phyloP scores from a whole-genome alignment of 1,139 yeast species.

The Hyphopichia buzzinii region DNA sequence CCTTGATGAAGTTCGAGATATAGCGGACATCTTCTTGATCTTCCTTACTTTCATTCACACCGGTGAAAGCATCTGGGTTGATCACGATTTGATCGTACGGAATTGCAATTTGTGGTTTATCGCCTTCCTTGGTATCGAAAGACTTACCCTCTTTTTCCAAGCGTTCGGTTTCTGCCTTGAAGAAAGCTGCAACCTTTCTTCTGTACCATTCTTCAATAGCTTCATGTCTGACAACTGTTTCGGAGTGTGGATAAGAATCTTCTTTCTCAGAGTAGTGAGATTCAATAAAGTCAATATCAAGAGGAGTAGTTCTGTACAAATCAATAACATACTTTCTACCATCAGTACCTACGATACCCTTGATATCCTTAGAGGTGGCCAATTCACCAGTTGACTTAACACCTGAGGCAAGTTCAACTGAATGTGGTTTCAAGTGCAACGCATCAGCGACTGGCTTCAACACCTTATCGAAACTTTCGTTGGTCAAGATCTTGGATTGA shows the following conservation, averaged over 20 bases:
- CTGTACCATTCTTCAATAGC: conserved; percentile 92
- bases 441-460: conserved; percentile 66
- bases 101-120: conserved; percentile 51
- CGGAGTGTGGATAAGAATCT: conserved; percentile 76
- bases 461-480: conserved; percentile 50
- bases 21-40: conserved; percentile 65
- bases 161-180: conserved; percentile 49
- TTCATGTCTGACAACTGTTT: conserved; percentile 78
- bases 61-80: conserved; percentile 77
- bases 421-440: conserved; percentile 75
- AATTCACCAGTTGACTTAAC: conserved; percentile 43
- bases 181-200: conserved; percentile 56
- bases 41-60: conserved; percentile 39
- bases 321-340: conserved; percentile 84
- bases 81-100: conserved; percentile 58
- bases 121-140: conserved; percentile 28
- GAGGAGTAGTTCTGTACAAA: conserved; percentile 78
- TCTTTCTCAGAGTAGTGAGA: conserved; percentile 41
- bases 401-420: conserved; percentile 40
- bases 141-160: conserved; percentile 46
- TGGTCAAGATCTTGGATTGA: conserved; percentile 45
- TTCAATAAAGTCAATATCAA: conserved; percentile 76
- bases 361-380: conserved; percentile 72
- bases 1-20: conserved; percentile 61
- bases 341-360: conserved; percentile 85